Base-by-base conservation (phyloP, 805 yeast species). In the Candida caryicola region DNA sequence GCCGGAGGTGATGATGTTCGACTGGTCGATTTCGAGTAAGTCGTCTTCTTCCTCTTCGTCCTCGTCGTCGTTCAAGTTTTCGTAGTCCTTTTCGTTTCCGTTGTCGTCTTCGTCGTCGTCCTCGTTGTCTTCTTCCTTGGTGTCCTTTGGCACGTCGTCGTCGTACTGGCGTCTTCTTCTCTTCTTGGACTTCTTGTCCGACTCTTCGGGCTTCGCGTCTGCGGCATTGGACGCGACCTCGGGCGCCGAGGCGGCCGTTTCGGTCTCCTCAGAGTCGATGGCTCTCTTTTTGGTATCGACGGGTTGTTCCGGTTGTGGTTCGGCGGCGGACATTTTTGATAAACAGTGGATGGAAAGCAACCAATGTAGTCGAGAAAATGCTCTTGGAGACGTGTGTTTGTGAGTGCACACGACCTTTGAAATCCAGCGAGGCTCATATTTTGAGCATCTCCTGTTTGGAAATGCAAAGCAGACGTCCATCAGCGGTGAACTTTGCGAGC, bases 1-100 rank as follows among this genome's bases (percentile, higher is more conserved):
- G 10, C 95, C 93, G 13, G 78, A 66, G n/a, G 83, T 73, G 47
- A 88, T 88, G 57, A 89, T 88, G 63, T 89, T 90, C 28, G 88
- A 68, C 28, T 83, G 71, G 55, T 86, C 95, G 49, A 89, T 85
- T 62, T 84, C 95, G 25, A 74, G 73, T 47, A 87, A 69, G 51
- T 84, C 91, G 51, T 85, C 95, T 25, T 85, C 93, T 17, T 79
- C 89, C 15, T 73, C 80, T 12, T 79, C 86, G 15, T 77, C 88
- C 25, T 73, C 81, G 23, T 69, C 77, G 4, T 72, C 54, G 43
- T 76, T 77, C 29, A 73, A 81, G 45, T 76, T 69, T 10, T 55
- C 62, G 33, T 65, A 77, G 15, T 66, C 76, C 17, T 66, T 76
- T 3, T 73, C 79, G 1, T 70, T 73, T 5, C 70, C 74, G 7